Evolutionary conservation across 257 asterid species (phyloP).

Genomic region (Perilla frutescens): DNA sequence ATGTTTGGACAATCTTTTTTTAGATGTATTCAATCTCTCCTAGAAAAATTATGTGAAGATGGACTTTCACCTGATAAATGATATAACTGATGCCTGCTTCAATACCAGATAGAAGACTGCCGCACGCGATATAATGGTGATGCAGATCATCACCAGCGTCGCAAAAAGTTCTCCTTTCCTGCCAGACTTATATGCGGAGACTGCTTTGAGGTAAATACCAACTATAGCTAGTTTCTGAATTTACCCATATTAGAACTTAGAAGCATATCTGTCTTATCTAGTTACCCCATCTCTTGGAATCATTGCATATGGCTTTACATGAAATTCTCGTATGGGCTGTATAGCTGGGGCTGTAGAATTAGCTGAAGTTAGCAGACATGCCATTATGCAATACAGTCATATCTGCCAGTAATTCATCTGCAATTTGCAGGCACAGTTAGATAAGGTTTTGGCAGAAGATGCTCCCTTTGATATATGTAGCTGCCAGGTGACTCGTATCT

Average conservation of each 20-base stretch:
- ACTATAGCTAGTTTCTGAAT: background rate
- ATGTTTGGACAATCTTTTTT: slow-evolving; percentile 12
- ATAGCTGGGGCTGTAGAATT: slow-evolving; percentile 2
- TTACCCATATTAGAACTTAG: background rate
- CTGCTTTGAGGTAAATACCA: slow-evolving; percentile 79
- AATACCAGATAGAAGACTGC: slow-evolving; percentile 88
- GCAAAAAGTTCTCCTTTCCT: slow-evolving; percentile 93
- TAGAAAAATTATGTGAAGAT: slow-evolving; percentile 1
- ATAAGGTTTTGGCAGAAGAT: slow-evolving; percentile 82
- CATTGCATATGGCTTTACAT: slow-evolving; percentile 3
- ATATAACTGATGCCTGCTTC: slow-evolving; percentile 14
- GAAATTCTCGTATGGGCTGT: background rate
- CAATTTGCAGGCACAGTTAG: slow-evolving; percentile 71
- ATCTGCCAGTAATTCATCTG: slow-evolving; percentile 11
- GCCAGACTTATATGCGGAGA: slow-evolving; percentile 97
- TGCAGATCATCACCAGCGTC: slow-evolving; percentile 94
- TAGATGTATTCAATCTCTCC: background rate
- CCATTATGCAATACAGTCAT: slow-evolving; percentile 1
- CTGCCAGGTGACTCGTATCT: slow-evolving; percentile 72
- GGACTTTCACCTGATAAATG: slow-evolving; percentile 9
- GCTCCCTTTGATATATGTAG: slow-evolving; percentile 97
- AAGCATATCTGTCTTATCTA: background rate
- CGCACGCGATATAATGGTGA: slow-evolving; percentile 97
- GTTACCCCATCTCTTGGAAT: background rate
- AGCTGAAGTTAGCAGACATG: slow-evolving; percentile 26